A percentile compares a stretch with the other conserved stretches of the same genome.
phyloP scores from a whole-genome alignment of 805 yeast genomes.

The Zygotorulaspora danielsina region DNA sequence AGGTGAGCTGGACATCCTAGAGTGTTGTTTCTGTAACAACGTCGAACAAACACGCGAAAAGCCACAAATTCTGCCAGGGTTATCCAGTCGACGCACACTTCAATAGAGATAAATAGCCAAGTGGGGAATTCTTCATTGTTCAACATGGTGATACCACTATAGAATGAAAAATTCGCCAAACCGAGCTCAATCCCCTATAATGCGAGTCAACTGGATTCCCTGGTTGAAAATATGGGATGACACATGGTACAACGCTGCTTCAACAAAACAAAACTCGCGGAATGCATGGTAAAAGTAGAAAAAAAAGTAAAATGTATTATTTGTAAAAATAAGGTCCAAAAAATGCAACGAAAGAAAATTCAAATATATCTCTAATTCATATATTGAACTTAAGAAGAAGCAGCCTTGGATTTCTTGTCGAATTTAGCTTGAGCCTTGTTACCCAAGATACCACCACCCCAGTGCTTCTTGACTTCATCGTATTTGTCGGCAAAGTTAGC shows the following conservation, averaged over 20 bases:
- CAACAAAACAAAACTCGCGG: slow-evolving; percentile 10
- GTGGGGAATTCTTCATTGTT: slow-evolving; percentile 5
- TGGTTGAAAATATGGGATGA: too few species aligned
- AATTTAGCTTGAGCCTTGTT: slow-evolving; percentile 83
- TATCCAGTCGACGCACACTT: too few species aligned
- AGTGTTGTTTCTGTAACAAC: slow-evolving; percentile 9
- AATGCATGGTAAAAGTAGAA: not conserved
- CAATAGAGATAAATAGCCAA: slow-evolving; percentile 18
- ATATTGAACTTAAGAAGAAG: slow-evolving; percentile 35
- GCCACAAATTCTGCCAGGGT: too few species aligned
- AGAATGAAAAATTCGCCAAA: slow-evolving; percentile 6
- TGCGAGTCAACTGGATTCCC: too few species aligned
- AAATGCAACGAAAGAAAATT: slow-evolving; percentile 8
- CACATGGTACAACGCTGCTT: too few species aligned
- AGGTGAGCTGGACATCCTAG: not conserved
- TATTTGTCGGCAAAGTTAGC: slow-evolving; percentile 90
- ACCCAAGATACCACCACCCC: slow-evolving; percentile 99
- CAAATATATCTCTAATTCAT: slow-evolving; percentile 10
- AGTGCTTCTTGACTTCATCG: slow-evolving; percentile 95
- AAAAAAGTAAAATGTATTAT: slow-evolving; percentile 7
- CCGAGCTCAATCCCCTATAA: slow-evolving; percentile 18
- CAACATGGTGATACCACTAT: slow-evolving; percentile 10
- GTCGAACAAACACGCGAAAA: too few species aligned
- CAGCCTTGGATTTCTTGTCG: slow-evolving; percentile 67
- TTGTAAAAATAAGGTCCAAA: slow-evolving; percentile 14